phyloP scores from a whole-genome alignment of 2,329 filamentous ascomycete genomes.

The Trichoderma sp. region DNA sequence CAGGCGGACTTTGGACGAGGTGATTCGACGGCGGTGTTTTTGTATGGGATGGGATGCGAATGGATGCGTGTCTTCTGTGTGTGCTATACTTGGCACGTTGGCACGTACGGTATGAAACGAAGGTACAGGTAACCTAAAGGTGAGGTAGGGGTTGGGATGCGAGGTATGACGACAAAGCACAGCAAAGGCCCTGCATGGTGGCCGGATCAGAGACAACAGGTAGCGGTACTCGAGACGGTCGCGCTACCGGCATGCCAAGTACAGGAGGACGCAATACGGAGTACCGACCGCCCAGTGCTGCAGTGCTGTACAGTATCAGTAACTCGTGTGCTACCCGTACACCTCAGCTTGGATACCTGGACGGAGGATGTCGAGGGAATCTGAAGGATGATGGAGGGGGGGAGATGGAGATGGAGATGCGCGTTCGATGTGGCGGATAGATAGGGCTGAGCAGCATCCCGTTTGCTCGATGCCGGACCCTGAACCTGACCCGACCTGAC shows the following conservation, averaged over 20 bases:
- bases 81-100: slow-evolving; percentile 3
- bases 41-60: neutral
- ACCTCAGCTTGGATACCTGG: neutral
- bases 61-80: neutral
- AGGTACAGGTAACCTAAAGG: neutral
- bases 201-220: neutral
- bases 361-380: neutral
- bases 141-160: neutral
- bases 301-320: neutral
- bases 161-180: neutral
- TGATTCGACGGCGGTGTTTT: neutral
- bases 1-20: neutral
- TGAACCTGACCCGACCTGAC: neutral
- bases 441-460: neutral
- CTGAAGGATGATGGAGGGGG: neutral
- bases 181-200: neutral
- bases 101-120: neutral
- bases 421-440: neutral
- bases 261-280: neutral
- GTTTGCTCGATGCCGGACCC: neutral
- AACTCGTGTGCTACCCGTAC: neutral
- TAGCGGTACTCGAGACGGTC: neutral
- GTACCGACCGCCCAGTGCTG: neutral
- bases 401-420: neutral
- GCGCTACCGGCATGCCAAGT: neutral